Evolutionary conservation across 495 filamentous ascomycete species (phyloP).

Genomic region (Penicillium paxilli): DNA sequence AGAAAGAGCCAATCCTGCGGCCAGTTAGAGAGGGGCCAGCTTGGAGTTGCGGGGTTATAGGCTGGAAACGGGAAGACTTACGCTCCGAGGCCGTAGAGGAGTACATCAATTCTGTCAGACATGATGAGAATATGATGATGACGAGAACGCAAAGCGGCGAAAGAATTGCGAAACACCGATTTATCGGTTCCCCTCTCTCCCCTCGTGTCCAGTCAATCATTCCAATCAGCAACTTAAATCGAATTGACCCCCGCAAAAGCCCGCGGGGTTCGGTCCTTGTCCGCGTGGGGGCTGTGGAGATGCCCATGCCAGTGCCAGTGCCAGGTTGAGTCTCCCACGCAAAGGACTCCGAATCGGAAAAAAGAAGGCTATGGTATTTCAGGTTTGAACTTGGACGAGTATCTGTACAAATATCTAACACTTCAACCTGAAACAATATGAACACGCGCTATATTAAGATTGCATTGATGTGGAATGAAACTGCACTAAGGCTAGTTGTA

Average conservation of each 20-base stretch:
- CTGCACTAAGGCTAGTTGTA: too few relatives aligned
- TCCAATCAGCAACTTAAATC: background rate
- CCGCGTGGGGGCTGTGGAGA: conserved; percentile 11
- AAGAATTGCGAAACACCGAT: background rate
- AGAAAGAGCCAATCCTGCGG: conserved; percentile 45
- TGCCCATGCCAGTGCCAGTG: too few relatives aligned
- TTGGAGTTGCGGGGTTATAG: background rate
- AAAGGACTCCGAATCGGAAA: too few relatives aligned
- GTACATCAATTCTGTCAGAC: conserved; percentile 33
- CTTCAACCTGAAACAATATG: too few relatives aligned
- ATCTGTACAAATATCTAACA: too few relatives aligned
- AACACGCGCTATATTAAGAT: too few relatives aligned
- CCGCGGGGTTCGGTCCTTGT: background rate
- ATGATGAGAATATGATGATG: conserved; percentile 23
- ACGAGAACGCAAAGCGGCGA: background rate
- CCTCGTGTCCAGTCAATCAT: background rate
- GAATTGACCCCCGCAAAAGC: background rate
- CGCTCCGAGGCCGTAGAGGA: conserved; percentile 41
- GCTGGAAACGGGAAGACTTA: conserved; percentile 13
- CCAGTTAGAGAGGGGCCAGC: background rate
- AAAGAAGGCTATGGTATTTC: too few relatives aligned
- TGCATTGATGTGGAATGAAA: background rate
- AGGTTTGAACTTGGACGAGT: background rate
- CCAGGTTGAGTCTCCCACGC: too few relatives aligned
- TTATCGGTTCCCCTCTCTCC: background rate